Base-by-base conservation (phyloP, 2,329 filamentous ascomycete species). In the Fusarium dimerum region DNA sequence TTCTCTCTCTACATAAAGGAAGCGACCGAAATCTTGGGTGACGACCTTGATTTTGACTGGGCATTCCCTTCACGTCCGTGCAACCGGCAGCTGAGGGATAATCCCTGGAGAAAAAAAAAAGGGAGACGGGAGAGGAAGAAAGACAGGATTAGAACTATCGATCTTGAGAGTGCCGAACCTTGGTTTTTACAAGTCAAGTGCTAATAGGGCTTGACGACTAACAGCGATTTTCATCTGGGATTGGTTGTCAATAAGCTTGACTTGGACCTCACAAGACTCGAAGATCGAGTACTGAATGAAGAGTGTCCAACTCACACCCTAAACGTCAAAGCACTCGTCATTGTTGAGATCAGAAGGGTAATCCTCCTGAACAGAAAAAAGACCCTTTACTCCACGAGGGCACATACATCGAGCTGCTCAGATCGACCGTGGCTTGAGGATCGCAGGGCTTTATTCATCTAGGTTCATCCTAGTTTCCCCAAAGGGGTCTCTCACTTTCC, bases 341-440 rank as follows among this genome's bases (percentile, higher is more conserved):
- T 26, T 26, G 20, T 26, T 26, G 5, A 26, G 20, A 26, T 26
- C 20, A 26, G 20, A 26, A 26, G 20, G 20, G 20, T 26, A 26
- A 26, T 26, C 20, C 20, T 4, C 20, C 7, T 36, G 3, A 10
- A 36, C 10, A 36, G 32, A 36, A 36, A 36, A 32, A 36, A 36
- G 32, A 36, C 32, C 32, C 32, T 11, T 12, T 36, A 9, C 32
- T 36, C 40, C 52, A 40, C 47, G 49, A 49, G 38, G 47, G 44
- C 43, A 44, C 32, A 36, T 15, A 15, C 51, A 34, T 55, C 20
- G 20, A 43, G 41, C 60, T 63, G 62, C 64, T 64, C 61, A 63
- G 56, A 63, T 64, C 61, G 60, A 63, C 54, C 54, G 62, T 64
- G 62, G 62, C 60, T 65, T 64, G 51, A 50, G 60, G 58, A 64